Conservation (phyloP, 331 rosid genomes). For the Prunus yedoensis region DNA sequence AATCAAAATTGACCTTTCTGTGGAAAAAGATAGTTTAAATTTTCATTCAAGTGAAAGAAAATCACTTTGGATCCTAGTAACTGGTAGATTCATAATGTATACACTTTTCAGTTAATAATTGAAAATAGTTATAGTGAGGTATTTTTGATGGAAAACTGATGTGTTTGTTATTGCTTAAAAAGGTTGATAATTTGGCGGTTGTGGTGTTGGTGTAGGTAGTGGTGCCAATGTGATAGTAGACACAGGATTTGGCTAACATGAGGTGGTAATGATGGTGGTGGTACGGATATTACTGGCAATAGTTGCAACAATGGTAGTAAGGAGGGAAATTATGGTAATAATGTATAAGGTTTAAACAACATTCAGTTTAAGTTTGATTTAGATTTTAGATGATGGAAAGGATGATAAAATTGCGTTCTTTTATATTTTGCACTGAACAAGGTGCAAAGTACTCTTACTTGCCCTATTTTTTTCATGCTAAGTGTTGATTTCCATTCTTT, state of each 20-base stretch:
- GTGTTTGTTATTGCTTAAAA: no score
- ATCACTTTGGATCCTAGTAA: background rate
- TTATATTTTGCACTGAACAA: background rate
- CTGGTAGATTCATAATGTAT: background rate
- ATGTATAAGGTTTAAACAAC: background rate
- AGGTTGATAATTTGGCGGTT: no score
- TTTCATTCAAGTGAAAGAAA: background rate
- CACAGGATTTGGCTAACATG: background rate
- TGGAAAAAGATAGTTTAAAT: background rate
- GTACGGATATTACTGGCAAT: background rate
- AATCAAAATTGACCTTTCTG: background rate
- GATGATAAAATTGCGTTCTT: constrained; percentile 1
- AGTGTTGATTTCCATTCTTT: constrained; percentile 2
- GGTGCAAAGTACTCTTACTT: background rate
- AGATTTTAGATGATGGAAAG: background rate
- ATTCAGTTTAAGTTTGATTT: background rate
- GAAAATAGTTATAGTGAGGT: no score
- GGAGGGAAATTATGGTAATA: constrained; percentile 3
- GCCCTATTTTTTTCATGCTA: background rate
- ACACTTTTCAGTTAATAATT: no score
- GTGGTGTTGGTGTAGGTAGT: no score
- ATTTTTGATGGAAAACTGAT: no score
- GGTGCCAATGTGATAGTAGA: no score
- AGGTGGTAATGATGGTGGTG: background rate
- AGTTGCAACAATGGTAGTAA: background rate